These are phyloP conservation scores for Colletotrichum orbiculare DNA, from an alignment of 2,329 filamentous ascomycete genomes.

Conservation along the genomic window DNA sequence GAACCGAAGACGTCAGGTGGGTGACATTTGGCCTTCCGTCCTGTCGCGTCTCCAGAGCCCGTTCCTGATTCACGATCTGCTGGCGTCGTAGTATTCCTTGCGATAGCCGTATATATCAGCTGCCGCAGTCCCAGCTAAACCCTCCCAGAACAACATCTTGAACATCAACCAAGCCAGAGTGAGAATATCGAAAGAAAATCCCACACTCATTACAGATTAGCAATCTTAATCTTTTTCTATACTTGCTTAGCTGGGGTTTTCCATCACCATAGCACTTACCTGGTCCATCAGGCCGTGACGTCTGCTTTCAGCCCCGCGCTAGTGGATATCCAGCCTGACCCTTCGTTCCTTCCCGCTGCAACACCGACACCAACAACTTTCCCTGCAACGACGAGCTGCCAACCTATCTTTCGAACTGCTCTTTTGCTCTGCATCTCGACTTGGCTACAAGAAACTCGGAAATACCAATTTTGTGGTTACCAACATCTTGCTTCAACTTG, in stretches of 20 bases:
- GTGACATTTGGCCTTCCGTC: conserved; percentile 12
- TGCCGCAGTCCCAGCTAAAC: no score
- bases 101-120: not conserved
- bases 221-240: no score
- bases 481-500: not conserved
- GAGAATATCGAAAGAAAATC: no score
- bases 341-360: conserved; percentile 8
- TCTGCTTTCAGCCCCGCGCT: conserved; percentile 36
- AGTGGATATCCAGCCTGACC: conserved; percentile 30
- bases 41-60: not conserved
- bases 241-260: not conserved
- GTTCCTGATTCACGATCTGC: conserved; percentile 9
- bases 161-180: no score
- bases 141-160: no score
- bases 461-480: conserved; percentile 12
- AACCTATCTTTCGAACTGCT: conserved; percentile 11
- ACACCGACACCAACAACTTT: not conserved
- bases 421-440: conserved; percentile 14
- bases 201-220: no score
- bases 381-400: conserved; percentile 18
- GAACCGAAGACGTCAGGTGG: conserved; percentile 25
- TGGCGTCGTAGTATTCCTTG: not conserved
- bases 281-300: conserved; percentile 22
- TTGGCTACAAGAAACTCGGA: conserved; percentile 17
- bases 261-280: not conserved